Evolutionary conservation across 1,284 basidiomycete genomes (phyloP), one percentile per base, ranked within the genome.

Genomic region (Sphaerobolus stellatus): DNA sequence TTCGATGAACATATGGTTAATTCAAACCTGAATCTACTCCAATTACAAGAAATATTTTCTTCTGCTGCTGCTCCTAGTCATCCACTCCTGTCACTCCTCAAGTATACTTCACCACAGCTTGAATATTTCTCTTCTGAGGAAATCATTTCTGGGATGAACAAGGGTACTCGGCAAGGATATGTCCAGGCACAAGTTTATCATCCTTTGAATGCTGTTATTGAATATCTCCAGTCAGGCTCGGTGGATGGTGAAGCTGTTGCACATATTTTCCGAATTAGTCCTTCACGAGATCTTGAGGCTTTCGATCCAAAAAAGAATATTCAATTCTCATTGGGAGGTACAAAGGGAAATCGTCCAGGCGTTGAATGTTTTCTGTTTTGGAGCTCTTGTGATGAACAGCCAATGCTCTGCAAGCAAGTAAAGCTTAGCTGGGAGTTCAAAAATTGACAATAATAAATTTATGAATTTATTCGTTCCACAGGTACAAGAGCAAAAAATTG

Each of bases 141-240:
- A 51, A 45, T 45, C n/a, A 18, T 2, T 7, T 48, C 13, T 3
- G n/a, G 24, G 6, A 9, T 49, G n/a, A 24, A 52, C n/a, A 6
- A 47, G 20, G 4, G 48, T 5, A 52, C 14, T 28, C 47, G 50
- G 24, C 3, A 50, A 47, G 8, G 18, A 3, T 52, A 24, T n/a
- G 20, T 46, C 16, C 25, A 20, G 3, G 50, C 22, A 5, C 18
- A 49, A 2, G 41, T 46, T 49, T 24, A 52, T 24, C 43, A 52
- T 46, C 44, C 50, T 30, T 9, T 43, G 25, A 41, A 41, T n/a
- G 18, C 50, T 24, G 41, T 52, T 16, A 3, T 52, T 5, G 50
- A 52, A 47, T 52, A 49, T 30, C 50, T 41, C 24, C 24, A 48
- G 20, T 49, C 44, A 22, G 50, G 50, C 3, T 4, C 20, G 18